Base-by-base conservation (phyloP, 371 early-diverging fungal species). In the Rhizomucor pusillus region DNA sequence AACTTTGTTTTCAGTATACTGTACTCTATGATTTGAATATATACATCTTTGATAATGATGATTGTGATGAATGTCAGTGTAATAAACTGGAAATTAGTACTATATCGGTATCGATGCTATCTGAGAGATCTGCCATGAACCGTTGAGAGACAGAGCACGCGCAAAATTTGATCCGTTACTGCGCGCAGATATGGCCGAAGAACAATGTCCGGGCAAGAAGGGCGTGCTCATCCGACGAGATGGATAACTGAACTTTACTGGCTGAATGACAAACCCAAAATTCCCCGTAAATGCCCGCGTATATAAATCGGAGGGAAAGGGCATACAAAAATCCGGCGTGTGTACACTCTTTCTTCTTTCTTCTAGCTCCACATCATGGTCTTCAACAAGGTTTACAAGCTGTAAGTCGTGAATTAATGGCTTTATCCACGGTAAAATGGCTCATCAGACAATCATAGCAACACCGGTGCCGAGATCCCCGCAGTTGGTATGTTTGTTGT, bases 391-490 rank as follows among this genome's bases (percentile, higher is more conserved):
- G 45, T 46, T 11, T 57, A 50, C 34, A 51, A 50, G 37, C 57
- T 57, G 57, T 57, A 39, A 57, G 57, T 50, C 12, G n/a, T n/a
- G n/a, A n/a, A n/a, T n/a, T 37, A 20, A 25, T 10, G 10, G 20
- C 46, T 35, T 3, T 12, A 18, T 29, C 11, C 7, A 1, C 5
- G 2, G 7, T 9, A 37, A n/a, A 24, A 5, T 14, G 24, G 24
- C 6, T 12, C 19, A 37, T 41, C 23, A 19, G 10, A 3, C 5
- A 37, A 29, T 45, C 39, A 34, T 52, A 73, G 74, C 18, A 73
- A 73, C 52, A 75, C 70, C 11, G 79, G 79, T 29, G 68, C 67
- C 12, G 47, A 49, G 22, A 74, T 79, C 39, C 79, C 79, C 23
- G 67, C 75, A 40, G 56, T 79, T 20, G 57, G 54, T 54, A 45